Conservation (phyloP, 176 grass and related monocot genomes). For the Cocos nucifera region DNA sequence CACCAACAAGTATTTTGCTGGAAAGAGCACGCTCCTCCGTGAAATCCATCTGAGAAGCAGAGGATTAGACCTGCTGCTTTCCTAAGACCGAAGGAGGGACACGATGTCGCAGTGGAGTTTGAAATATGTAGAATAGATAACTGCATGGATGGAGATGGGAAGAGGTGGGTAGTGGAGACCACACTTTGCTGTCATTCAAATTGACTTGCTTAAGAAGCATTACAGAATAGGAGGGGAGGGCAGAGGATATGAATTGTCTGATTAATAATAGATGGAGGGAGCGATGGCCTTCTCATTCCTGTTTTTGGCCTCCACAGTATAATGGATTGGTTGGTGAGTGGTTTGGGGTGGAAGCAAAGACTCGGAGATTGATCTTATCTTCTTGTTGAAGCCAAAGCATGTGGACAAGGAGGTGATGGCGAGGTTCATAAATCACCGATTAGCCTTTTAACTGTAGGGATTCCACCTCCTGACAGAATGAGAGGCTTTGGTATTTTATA, state of each 20-base stretch:
- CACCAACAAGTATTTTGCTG: slow-evolving; percentile 64
- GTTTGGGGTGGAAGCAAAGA: slow-evolving; percentile 88
- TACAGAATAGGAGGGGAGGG: neutral
- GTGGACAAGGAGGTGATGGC: slow-evolving; percentile 24
- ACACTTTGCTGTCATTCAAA: slow-evolving; percentile 19
- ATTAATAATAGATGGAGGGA: slow-evolving; percentile 1
- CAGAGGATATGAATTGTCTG: slow-evolving; percentile 2
- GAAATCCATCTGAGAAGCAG: slow-evolving; percentile 39
- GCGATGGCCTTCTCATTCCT: slow-evolving; percentile 2
- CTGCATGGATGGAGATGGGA: slow-evolving; percentile 7
- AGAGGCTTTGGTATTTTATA: too few relatives aligned
- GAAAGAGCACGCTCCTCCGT: slow-evolving; percentile 45
- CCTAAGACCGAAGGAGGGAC: slow-evolving; percentile 16
- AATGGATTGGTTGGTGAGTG: slow-evolving; percentile 60
- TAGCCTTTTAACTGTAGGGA: neutral
- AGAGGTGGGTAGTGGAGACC: slow-evolving; percentile 23
- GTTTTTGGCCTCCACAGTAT: slow-evolving; percentile 2
- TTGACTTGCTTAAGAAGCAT: slow-evolving; percentile 31
- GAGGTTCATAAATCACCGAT: neutral
- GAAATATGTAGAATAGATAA: slow-evolving; percentile 14
- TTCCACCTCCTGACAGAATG: too few relatives aligned
- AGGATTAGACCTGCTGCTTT: slow-evolving; percentile 11
- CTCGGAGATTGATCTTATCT: slow-evolving; percentile 33
- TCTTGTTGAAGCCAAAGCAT: slow-evolving; percentile 34
- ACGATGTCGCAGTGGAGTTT: neutral